A percentile compares a stretch with the other conserved stretches of the same genome.
These are phyloP conservation scores for Nothophytophthora sp. DNA, from an alignment of 352 stramenopile species.

Conservation along the genomic window DNA sequence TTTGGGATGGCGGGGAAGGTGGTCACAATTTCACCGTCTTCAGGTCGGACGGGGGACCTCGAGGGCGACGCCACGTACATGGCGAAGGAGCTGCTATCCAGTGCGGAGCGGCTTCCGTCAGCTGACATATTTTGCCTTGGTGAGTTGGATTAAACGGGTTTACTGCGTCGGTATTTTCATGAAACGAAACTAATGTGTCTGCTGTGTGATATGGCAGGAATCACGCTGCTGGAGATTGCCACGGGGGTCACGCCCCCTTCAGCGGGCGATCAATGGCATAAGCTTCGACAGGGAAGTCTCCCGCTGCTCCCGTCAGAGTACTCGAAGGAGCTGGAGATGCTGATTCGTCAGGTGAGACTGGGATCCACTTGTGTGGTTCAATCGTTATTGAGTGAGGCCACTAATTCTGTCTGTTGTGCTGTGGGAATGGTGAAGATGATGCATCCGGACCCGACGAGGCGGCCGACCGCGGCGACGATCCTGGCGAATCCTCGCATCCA, in stretches of 20 bases:
- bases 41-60: constrained; percentile 55
- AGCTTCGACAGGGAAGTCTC: constrained; percentile 52
- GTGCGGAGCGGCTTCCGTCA: constrained; percentile 53
- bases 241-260: constrained; percentile 41
- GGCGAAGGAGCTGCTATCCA: constrained; percentile 88
- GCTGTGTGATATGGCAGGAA: constrained; percentile 37
- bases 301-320: constrained; percentile 47
- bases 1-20: constrained; percentile 90
- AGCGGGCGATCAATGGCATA: constrained; percentile 67
- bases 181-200: too few relatives aligned
- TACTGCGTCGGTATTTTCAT: too few relatives aligned
- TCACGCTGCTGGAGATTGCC: constrained; percentile 67
- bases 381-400: too few relatives aligned
- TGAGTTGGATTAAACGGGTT: constrained; percentile 11
- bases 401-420: background rate
- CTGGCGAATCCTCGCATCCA: constrained; percentile 27
- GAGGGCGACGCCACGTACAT: constrained; percentile 96
- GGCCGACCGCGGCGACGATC: constrained; percentile 47
- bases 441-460: constrained; percentile 35
- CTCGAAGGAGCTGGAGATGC: constrained; percentile 33
- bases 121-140: constrained; percentile 97
- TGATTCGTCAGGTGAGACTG: constrained; percentile 48
- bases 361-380: background rate
- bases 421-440: constrained; percentile 54
- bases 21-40: constrained; percentile 18